Conservation (phyloP, 116 monocot genomes). For the Posidonia oceanica region DNA sequence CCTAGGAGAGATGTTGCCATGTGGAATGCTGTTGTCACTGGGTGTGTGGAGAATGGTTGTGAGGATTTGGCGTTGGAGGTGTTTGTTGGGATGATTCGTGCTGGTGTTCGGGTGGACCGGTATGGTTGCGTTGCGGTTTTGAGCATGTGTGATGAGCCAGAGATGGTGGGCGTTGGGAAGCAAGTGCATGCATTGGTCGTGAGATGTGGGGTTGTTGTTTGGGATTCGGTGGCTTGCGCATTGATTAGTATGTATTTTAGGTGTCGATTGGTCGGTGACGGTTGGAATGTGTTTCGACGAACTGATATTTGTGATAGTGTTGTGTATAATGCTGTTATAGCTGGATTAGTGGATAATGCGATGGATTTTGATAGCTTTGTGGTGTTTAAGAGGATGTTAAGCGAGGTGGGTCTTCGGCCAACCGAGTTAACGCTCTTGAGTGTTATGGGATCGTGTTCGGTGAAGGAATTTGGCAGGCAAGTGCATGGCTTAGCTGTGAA, state of each 20-base stretch:
- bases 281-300: slow-evolving; percentile 17
- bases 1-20: slow-evolving; percentile 28
- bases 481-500: slow-evolving; percentile 49
- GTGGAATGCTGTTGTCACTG: slow-evolving; percentile 61
- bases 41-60: slow-evolving; percentile 33
- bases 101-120: slow-evolving; percentile 18
- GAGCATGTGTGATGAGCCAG: slow-evolving; percentile 29
- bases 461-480: slow-evolving; percentile 22
- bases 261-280: slow-evolving; percentile 17
- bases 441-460: slow-evolving; percentile 20
- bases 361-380: slow-evolving; percentile 15
- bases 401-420: slow-evolving; percentile 8
- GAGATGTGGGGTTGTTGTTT: slow-evolving; percentile 21
- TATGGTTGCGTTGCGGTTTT: slow-evolving; percentile 25
- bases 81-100: slow-evolving; percentile 29
- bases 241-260: slow-evolving; percentile 35
- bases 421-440: slow-evolving; percentile 27
- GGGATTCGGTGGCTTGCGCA: slow-evolving; percentile 23
- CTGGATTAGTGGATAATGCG: slow-evolving; percentile 27
- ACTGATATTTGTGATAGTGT: slow-evolving; percentile 13
- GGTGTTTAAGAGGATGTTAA: slow-evolving; percentile 21
- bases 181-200: slow-evolving; percentile 31
- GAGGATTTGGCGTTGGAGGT: slow-evolving; percentile 21
- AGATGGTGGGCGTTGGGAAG: slow-evolving; percentile 13
- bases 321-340: slow-evolving; percentile 31